Conservation (phyloP, 805 yeast genomes). For the Teunomyces pallodes region DNA sequence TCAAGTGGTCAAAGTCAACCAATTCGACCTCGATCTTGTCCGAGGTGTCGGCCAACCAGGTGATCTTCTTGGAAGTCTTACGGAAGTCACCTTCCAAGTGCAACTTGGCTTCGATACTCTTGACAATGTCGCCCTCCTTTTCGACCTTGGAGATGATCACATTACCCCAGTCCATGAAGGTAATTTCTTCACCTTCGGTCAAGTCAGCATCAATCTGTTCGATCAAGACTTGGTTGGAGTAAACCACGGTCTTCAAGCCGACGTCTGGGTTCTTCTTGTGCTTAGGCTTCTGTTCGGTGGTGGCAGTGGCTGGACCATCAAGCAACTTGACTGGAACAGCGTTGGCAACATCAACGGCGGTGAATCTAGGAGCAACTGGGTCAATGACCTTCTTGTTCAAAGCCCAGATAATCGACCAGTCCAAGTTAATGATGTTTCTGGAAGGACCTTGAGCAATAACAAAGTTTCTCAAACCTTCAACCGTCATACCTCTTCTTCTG, state of each 20-base stretch:
- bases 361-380: conserved; percentile 94
- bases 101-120: conserved; percentile 25
- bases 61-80: conserved; percentile 29
- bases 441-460: conserved; percentile 97
- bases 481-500: conserved; percentile 99
- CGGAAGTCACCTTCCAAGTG: conserved; percentile 34
- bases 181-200: conserved; percentile 26
- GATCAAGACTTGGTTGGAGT: conserved; percentile 19
- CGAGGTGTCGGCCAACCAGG: conserved; percentile 30
- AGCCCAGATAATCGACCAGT: conserved; percentile 98
- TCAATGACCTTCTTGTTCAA: conserved; percentile 95
- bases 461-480: conserved; percentile 93
- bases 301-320: conserved; percentile 20
- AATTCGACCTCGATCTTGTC: conserved; percentile 26
- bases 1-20: conserved; percentile 31
- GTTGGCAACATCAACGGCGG: conserved; percentile 65
- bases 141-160: conserved; percentile 25
- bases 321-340: conserved; percentile 66
- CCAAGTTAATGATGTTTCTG: conserved; percentile 91
- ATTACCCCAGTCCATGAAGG: conserved; percentile 34
- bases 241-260: conserved; percentile 24
- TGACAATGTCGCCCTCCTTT: conserved; percentile 23
- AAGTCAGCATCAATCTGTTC: conserved; percentile 28
- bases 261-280: conserved; percentile 32
- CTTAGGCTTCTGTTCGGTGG: conserved; percentile 24